Evolutionary conservation across 352 stramenopile genomes (phyloP).

Genomic region (Plasmopara viticola): DNA sequence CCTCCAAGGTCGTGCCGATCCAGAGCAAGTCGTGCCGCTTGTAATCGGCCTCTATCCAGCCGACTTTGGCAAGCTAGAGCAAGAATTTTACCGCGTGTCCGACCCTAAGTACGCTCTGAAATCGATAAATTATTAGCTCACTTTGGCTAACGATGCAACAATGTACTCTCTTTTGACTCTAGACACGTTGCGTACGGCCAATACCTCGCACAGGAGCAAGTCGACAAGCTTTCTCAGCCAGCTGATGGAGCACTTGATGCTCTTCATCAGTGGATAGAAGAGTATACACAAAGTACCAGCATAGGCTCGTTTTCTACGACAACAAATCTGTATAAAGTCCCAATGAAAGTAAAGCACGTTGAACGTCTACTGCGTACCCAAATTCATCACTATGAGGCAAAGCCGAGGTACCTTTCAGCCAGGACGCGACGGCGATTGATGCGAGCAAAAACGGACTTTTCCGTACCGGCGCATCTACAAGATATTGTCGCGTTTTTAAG

Average conservation of each 20-base stretch:
- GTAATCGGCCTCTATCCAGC: slow-evolving; percentile 40
- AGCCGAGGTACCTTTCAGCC: not conserved
- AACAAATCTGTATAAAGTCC: slow-evolving; percentile 39
- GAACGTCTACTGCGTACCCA: slow-evolving; percentile 47
- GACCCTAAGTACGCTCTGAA: slow-evolving; percentile 41
- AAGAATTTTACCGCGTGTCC: slow-evolving; percentile 43
- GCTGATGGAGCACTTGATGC: slow-evolving; percentile 36
- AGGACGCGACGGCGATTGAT: slow-evolving; percentile 28
- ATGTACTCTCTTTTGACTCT: not conserved
- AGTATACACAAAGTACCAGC: slow-evolving; percentile 12
- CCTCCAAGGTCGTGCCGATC: slow-evolving; percentile 21
- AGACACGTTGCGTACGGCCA: slow-evolving; percentile 47
- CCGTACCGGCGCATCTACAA: slow-evolving; percentile 35
- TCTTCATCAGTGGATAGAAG: slow-evolving; percentile 40
- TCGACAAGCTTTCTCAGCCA: slow-evolving; percentile 37
- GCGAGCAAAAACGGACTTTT: slow-evolving; percentile 25
- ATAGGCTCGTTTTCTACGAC: slow-evolving; percentile 31
- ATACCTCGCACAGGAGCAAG: slow-evolving; percentile 39
- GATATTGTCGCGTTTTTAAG: slow-evolving; percentile 55
- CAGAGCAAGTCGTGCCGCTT: slow-evolving; percentile 41
- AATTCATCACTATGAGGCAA: slow-evolving; percentile 38
- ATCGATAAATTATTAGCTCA: not conserved
- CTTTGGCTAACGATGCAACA: no score
- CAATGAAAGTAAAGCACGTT: slow-evolving; percentile 36
- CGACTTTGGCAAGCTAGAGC: slow-evolving; percentile 51